Conservation (phyloP, 2,329 filamentous ascomycete species). For the Nannizziopsis barbatae region DNA sequence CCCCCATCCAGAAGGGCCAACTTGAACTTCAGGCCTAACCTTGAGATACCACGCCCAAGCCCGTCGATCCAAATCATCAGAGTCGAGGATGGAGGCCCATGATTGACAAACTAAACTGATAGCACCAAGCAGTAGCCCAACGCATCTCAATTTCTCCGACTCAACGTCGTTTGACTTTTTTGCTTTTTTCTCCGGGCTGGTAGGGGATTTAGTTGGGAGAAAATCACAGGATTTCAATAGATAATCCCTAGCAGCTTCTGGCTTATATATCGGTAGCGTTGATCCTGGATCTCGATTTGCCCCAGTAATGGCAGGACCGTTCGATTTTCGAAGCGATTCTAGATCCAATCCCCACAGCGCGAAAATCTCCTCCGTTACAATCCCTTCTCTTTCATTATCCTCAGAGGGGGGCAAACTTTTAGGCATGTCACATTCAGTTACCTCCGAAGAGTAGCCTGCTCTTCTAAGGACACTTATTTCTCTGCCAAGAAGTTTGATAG, state of each 20-base stretch:
- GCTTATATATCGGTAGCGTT: conserved; percentile 61
- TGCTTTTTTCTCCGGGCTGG: conserved; percentile 1
- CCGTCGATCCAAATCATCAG: conserved; percentile 58
- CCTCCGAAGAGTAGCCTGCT: conserved; percentile 56
- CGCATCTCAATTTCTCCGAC: conserved; percentile 56
- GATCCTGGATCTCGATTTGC: conserved; percentile 22
- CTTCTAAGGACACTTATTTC: conserved; percentile 66
- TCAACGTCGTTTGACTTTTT: conserved; percentile 43
- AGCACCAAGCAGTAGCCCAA: conserved; percentile 58
- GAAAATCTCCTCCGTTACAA: conserved; percentile 26
- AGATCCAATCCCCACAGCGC: conserved; percentile 50
- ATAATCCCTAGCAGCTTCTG: conserved; percentile 55
- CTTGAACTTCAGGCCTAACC: conserved; percentile 63
- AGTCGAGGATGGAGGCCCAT: conserved; percentile 55
- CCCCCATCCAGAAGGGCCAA: conserved; percentile 69
- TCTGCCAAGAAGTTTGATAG: conserved; percentile 59
- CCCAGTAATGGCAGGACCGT: conserved; percentile 21
- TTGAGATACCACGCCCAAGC: conserved; percentile 75
- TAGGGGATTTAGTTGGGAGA: conserved; percentile 7
- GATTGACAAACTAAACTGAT: conserved; percentile 62
- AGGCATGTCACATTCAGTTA: conserved; percentile 29
- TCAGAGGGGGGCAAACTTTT: conserved; percentile 8
- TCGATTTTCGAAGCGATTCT: conserved; percentile 43
- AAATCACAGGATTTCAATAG: conserved; percentile 38
- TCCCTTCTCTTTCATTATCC: not conserved